Evolutionary conservation across 768 basidiomycete genomes (phyloP).

Genomic region (Mrakia hoshinonis): DNA sequence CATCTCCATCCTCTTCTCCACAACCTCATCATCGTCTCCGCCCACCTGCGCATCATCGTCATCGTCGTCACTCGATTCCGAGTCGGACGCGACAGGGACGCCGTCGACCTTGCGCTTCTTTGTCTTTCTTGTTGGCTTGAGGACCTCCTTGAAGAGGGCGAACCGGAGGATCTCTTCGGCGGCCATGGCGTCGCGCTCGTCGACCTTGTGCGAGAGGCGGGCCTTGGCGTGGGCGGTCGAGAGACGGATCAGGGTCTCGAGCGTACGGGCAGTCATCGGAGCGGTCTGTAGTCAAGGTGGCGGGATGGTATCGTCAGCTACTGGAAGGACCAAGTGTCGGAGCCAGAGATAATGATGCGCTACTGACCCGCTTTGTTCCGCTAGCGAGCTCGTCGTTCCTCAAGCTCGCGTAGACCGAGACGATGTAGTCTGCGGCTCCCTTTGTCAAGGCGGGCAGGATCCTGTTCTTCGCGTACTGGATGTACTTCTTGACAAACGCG

Average conservation of each 20-base stretch:
- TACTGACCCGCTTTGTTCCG: conserved; percentile 69
- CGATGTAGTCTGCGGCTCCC: conserved; percentile 88
- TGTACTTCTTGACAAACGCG: conserved; percentile 93
- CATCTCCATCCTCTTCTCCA: conserved; percentile 43
- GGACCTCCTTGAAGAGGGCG: conserved; percentile 94
- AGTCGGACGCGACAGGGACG: conserved; percentile 39
- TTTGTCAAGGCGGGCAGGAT: conserved; percentile 76
- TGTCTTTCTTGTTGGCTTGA: conserved; percentile 54
- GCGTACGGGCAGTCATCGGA: conserved; percentile 92
- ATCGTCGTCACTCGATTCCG: conserved; percentile 43
- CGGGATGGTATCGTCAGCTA: neutral
- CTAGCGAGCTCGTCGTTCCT: conserved; percentile 86
- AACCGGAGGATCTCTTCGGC: conserved; percentile 95
- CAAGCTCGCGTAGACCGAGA: conserved; percentile 80
- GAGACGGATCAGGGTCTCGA: conserved; percentile 96
- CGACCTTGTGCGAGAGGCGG: conserved; percentile 74
- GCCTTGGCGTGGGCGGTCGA: conserved; percentile 97
- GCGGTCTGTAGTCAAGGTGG: conserved; percentile 59
- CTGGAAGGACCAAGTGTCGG: no score
- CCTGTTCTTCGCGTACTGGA: conserved; percentile 91
- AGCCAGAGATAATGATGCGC: neutral
- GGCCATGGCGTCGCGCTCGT: conserved; percentile 71
- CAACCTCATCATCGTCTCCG: conserved; percentile 37
- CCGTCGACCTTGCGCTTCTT: conserved; percentile 81
- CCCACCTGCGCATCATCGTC: conserved; percentile 44